Evolutionary conservation across 352 stramenopile species (phyloP), one percentile per base, ranked within the genome.

Genomic region (Pythium rishiriense): DNA sequence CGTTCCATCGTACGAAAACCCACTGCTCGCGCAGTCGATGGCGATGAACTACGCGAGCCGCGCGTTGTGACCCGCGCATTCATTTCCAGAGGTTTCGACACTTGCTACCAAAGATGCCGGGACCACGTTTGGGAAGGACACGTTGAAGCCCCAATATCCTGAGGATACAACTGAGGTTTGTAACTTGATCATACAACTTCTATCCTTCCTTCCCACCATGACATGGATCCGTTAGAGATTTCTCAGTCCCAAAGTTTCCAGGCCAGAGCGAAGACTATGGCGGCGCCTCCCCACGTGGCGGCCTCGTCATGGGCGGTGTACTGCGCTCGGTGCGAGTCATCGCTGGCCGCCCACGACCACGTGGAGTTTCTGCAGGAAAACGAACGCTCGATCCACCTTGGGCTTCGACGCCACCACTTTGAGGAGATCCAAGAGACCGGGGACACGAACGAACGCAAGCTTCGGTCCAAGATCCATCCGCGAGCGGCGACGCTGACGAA

Each of bases 321-420:
- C 56, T 74, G 67, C 31, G 22, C 10, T 21, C 61, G 62, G 26
- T 74, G 67, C 47, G 57, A 66, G 26, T 29, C 43, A 42, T 35
- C 4, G n/a, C 62, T 74, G 41, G 61, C 26, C 29, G 45, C 42
- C 21, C 43, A 60, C 33, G 56, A 63, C 45, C 75, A 84, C 39
- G 58, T 90, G 19, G 63, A 62, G 14, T 89, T 87, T 52, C 35
- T 89, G 41, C 61, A 77, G 39, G 74, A 86, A 61, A 86, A 74
- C 73, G 65, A 76, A 22, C 75, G 69, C 29, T 66, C 71, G 2
- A 71, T 87, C 41, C 78, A 89, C 54, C 56, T 87, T 24, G 77
- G 63, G 15, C 61, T 89, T 9, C 53, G 75, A 45, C 74, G 75
- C 48, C 59, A 58, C 11, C 45, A 74, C 50, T 71, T 89, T 48